Evolutionary conservation across 495 filamentous ascomycete genomes (phyloP), one percentile per base, ranked within the genome.

Genomic region (Xylaria venustula): DNA sequence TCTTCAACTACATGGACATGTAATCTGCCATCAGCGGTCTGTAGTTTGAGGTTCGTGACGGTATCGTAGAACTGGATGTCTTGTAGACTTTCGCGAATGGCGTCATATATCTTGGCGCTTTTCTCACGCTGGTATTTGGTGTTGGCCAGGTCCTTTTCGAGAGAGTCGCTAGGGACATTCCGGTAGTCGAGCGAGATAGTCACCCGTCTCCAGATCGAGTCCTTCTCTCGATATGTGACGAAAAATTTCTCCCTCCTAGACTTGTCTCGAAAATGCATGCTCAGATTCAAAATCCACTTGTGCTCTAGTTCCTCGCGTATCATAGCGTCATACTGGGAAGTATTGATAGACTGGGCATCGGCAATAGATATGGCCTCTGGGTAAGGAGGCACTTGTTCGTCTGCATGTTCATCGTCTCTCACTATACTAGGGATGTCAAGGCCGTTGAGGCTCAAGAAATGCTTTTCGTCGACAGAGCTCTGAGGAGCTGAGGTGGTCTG

Each of bases 1-100:
- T 98, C 94, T 72, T 98, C 94, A n/a, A 93, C 95, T 47, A 98
- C 94, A 71, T 98, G 94, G 20, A 98, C 92, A 75, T 98, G 94
- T 49, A 98, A 79, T 48, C 92, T 85, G 25, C 91, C 91, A 45
- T 96, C 90, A 40, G 84, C 87, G 1, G 94, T 98, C 71, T 97
- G 87, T 15, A 98, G 79, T 71, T 97, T 98, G 46, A 98, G 82
- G 68, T 98, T 98, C 19, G 95, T 98, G 30, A 97, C 94, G 6
- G 91, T 95, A 61, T 91, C 83, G 74, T 95, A 98, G 71, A 96
- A 98, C 67, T 96, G 90, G 44, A 98, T 97, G 53, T 94, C 91
- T 3, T 83, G 80, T 14, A 98, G 83, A 15, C 91, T 96, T 57
- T 96, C 91, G 25, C 92, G 90, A 66, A 98, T 96, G 34, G 93